Evolutionary conservation across 495 filamentous ascomycete species (phyloP), one percentile per base, ranked within the genome.

Genomic region (Hyaloscypha finlandica): DNA sequence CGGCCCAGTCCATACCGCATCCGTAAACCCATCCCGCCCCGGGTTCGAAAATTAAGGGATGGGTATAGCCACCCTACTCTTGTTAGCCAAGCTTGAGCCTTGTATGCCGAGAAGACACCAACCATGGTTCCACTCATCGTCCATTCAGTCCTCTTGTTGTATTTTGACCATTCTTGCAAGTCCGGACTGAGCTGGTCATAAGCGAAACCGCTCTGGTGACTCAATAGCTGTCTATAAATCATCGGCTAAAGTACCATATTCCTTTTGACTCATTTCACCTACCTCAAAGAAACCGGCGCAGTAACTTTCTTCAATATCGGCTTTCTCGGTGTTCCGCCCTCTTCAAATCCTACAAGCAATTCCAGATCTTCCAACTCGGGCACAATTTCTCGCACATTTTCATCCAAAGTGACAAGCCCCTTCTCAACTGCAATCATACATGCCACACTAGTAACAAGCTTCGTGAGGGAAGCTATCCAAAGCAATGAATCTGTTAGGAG

Each of bases 1-100:
- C 80, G 0, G 81, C 81, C 81, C 81, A 84, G 67, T 85, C 82
- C 0, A 83, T 67, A 8, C 79, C 74, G 0, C 71, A 45, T 0
- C 81, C 77, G 65, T 85, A 85, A 63, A 73, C 68, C 83, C 82
- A 85, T 11, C 76, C 69, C 2, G 67, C 66, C 6, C 83, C 83
- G 4, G 83, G 82, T 37, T 85, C 78, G 64, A 77, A 83, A 29
- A 69, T 53, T 5, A 84, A 75, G 8, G 83, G 82, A 31, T 75
- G 70, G 11, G 58, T 61, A 60, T 75, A 61, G 8, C 52, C 63
- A 25, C 25, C 25, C 25, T 25, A 25, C 25, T 25, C 25, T 25
- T 25, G 25, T 25, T 25, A 25, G 25, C 25, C 25, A 25, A 25
- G 25, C 25, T 25, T n/a, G n/a, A n/a, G n/a, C n/a, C n/a, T n/a